These are phyloP conservation scores for Pleurotus cornucopiae DNA, from an alignment of 768 basidiomycete species.

Conservation along the genomic window DNA sequence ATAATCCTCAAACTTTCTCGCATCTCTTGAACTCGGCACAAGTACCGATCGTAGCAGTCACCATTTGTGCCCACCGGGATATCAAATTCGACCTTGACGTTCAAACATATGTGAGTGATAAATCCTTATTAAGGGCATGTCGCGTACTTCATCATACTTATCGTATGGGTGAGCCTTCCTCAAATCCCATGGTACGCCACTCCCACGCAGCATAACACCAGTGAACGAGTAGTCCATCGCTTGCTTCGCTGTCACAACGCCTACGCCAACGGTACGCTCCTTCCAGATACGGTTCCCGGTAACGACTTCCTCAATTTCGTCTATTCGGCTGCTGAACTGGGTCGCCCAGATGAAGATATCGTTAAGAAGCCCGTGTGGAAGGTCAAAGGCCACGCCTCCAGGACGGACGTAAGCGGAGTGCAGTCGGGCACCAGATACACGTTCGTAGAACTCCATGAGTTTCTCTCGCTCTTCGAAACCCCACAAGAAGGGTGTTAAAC, in stretches of 20 bases:
- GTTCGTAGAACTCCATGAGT: slow-evolving; percentile 99
- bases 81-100: slow-evolving; percentile 84
- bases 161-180: slow-evolving; percentile 92
- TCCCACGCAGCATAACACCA: slow-evolving; percentile 95
- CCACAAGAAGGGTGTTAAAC: slow-evolving; percentile 98
- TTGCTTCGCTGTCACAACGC: slow-evolving; percentile 86
- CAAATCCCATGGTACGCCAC: slow-evolving; percentile 93
- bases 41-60: slow-evolving; percentile 96
- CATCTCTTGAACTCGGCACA: slow-evolving; percentile 98
- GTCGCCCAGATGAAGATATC: slow-evolving; percentile 99
- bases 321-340: slow-evolving; percentile 84
- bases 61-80: slow-evolving; percentile 95
- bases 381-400: slow-evolving; percentile 95
- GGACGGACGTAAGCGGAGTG: slow-evolving; percentile 98
- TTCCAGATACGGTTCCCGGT: slow-evolving; percentile 99
- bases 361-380: slow-evolving; percentile 97
- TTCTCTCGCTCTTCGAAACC: slow-evolving; percentile 99
- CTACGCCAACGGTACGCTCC: slow-evolving; percentile 86
- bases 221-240: slow-evolving; percentile 92
- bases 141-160: slow-evolving; percentile 82
- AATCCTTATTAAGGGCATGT: no score
- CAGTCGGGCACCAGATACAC: slow-evolving; percentile 95
- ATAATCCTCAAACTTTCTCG: slow-evolving; percentile 91
- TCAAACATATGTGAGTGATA: not conserved
- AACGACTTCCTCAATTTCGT: slow-evolving; percentile 98